Evolutionary conservation across 371 early-diverging fungal species (phyloP).

Genomic region (Circinella minor): DNA sequence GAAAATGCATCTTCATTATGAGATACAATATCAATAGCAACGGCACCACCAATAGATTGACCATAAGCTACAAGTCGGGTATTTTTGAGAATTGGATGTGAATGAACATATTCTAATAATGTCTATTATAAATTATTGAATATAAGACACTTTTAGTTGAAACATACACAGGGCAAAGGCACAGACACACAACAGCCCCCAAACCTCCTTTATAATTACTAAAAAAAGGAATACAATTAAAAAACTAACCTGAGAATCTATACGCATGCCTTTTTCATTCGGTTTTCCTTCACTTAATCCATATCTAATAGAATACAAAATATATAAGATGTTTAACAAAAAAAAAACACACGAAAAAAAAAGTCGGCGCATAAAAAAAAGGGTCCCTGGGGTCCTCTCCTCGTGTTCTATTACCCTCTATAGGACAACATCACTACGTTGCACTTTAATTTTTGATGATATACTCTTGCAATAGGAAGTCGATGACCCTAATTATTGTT

Average conservation of each 20-base stretch:
- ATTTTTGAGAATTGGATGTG: constrained; percentile 72
- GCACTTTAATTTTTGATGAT: constrained; percentile 66
- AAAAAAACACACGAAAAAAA: background rate
- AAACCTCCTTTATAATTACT: too few relatives aligned
- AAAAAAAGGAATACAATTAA: background rate
- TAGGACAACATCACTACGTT: constrained; percentile 96
- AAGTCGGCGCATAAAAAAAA: constrained; percentile 6
- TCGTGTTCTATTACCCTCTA: constrained; percentile 69
- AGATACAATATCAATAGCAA: constrained; percentile 86
- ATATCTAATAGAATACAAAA: constrained; percentile 58
- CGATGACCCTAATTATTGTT: constrained; percentile 75
- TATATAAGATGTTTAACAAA: background rate
- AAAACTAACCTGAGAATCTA: constrained; percentile 79
- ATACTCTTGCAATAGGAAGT: constrained; percentile 81
- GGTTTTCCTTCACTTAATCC: constrained; percentile 89
- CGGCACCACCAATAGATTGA: constrained; percentile 98
- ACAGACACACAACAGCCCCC: too few relatives aligned
- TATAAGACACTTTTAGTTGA: too few relatives aligned
- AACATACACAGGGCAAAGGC: too few relatives aligned
- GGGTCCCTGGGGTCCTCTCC: background rate
- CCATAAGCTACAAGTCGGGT: constrained; percentile 89
- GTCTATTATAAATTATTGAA: constrained; percentile 38
- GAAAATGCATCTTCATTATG: constrained; percentile 77
- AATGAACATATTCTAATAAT: constrained; percentile 79
- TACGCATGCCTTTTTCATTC: constrained; percentile 83